Conservation (phyloP, 345 rosid genomes). For the Populus alba region DNA sequence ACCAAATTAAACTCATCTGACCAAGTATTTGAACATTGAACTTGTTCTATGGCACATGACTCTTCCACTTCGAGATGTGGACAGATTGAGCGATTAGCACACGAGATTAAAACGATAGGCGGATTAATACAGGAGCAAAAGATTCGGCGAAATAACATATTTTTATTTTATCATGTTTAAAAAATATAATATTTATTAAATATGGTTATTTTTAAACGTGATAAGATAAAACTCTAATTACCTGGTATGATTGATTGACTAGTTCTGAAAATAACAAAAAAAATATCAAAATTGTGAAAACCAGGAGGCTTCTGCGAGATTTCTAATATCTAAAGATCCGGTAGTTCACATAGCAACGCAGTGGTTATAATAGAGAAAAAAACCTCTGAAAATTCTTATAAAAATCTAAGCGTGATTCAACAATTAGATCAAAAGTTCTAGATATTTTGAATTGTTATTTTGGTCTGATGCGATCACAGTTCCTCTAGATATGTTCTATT, state of each 20-base stretch:
- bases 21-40: neutral
- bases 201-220: accelerated
- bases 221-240: no score
- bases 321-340: no score
- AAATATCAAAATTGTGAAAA: no score
- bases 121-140: no score
- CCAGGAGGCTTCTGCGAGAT: accelerated
- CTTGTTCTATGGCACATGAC: neutral
- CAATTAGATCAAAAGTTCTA: accelerated
- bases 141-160: no score
- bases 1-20: neutral
- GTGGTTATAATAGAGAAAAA: accelerated
- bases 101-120: no score
- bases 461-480: accelerated
- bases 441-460: accelerated
- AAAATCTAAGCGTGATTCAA: no score
- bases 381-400: accelerated
- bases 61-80: neutral
- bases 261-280: accelerated
- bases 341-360: accelerated
- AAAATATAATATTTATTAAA: no score
- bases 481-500: no score
- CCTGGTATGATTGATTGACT: accelerated
- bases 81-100: no score
- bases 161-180: no score